Percentiles rank a stretch among this genome's conserved stretches.
Evolutionary conservation across 306 rosid genomes (phyloP).

Genomic region (Lathyrus tuberosus): DNA sequence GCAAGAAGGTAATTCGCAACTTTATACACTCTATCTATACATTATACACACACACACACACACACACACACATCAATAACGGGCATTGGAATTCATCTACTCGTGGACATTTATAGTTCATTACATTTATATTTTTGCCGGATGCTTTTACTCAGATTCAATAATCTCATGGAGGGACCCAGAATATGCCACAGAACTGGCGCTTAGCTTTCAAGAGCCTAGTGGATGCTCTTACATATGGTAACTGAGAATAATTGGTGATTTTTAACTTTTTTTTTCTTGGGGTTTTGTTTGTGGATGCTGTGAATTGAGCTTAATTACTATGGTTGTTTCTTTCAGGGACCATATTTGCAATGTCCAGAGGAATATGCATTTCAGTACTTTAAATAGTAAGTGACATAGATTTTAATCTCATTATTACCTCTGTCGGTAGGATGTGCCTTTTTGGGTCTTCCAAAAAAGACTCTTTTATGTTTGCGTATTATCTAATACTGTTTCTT

Average conservation of each 20-base stretch:
- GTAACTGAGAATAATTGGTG: conserved; percentile 47
- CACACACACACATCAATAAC: neutral
- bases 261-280: neutral
- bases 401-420: conserved; percentile 16
- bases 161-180: conserved; percentile 98
- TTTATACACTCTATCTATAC: conserved; percentile 26
- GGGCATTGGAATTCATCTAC: conserved; percentile 16
- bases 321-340: conserved; percentile 55
- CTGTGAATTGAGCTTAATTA: conserved; percentile 34
- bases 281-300: conserved; percentile 34
- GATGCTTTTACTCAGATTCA: conserved; percentile 60
- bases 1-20: conserved; percentile 80
- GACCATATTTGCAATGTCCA: conserved; percentile 85
- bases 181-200: conserved; percentile 86
- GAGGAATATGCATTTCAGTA: conserved; percentile 81
- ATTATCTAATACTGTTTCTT: conserved; percentile 23
- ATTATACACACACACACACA: no score
- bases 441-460: conserved; percentile 5
- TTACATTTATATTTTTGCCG: conserved; percentile 18
- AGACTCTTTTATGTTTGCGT: neutral
- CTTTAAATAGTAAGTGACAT: conserved; percentile 77
- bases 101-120: conserved; percentile 1
- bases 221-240: conserved; percentile 91
- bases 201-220: conserved; percentile 96
- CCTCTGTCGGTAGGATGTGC: conserved; percentile 6